Percentiles rank a stretch among this genome's conserved stretches.
phyloP scores from a whole-genome alignment of 2,329 filamentous ascomycete genomes.

The Aspergillus udagawae region DNA sequence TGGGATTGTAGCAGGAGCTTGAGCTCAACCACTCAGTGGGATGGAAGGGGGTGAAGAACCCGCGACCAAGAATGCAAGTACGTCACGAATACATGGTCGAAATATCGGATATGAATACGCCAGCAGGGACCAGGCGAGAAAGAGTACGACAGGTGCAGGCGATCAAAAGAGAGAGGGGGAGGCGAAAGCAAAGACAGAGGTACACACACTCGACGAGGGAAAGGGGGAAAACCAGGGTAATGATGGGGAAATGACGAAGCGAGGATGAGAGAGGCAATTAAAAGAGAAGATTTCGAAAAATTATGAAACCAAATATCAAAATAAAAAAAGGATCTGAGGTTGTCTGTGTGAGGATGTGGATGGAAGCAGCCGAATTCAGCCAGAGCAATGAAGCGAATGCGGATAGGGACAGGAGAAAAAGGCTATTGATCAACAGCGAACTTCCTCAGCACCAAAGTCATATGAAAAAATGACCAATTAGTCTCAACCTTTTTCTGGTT shows the following conservation, averaged over 20 bases:
- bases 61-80: slow-evolving; percentile 25
- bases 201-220: not conserved
- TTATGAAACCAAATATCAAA: not conserved
- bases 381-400: not conserved
- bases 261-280: not conserved
- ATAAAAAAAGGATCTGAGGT: not conserved
- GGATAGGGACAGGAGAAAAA: slow-evolving; percentile 9
- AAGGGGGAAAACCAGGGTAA: not conserved
- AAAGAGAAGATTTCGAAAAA: not conserved
- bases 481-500: slow-evolving; percentile 9
- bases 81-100: slow-evolving; percentile 24
- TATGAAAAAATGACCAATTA: slow-evolving; percentile 15
- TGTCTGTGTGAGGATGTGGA: slow-evolving; percentile 8
- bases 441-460: slow-evolving; percentile 4
- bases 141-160: not conserved
- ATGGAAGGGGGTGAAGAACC: slow-evolving; percentile 15
- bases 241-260: not conserved
- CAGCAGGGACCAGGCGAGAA: not conserved
- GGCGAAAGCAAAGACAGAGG: not conserved
- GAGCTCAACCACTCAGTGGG: slow-evolving; percentile 9
- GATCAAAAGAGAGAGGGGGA: not conserved
- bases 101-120: slow-evolving; percentile 1
- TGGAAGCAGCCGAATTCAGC: slow-evolving; percentile 11
- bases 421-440: slow-evolving; percentile 7
- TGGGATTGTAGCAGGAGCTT: slow-evolving; percentile 7